Percentiles rank a stretch among this genome's conserved stretches.
These are phyloP conservation scores for Penicillium sp. DNA, from an alignment of 2,329 filamentous ascomycete genomes.

Conservation along the genomic window DNA sequence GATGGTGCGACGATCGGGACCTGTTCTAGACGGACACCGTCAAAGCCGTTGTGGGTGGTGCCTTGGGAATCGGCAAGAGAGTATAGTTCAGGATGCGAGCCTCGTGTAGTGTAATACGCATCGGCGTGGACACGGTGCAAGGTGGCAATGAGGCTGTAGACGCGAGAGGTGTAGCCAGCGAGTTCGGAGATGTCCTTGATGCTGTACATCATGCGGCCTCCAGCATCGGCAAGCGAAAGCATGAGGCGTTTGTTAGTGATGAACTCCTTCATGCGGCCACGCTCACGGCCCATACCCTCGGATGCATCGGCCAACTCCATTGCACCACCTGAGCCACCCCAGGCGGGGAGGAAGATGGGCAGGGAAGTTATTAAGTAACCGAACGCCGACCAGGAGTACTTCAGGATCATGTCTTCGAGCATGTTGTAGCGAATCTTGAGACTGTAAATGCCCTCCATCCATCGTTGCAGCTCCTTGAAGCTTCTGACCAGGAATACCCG, in stretches of 20 bases:
- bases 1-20: constrained; percentile 89
- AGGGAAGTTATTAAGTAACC: constrained; percentile 91
- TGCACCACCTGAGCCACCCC: constrained; percentile 79
- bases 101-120: constrained; percentile 72
- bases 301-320: constrained; percentile 59
- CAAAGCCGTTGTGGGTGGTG: constrained; percentile 90
- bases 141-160: constrained; percentile 93
- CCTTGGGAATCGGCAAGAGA: constrained; percentile 90
- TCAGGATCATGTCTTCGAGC: constrained; percentile 95
- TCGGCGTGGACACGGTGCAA: constrained; percentile 90
- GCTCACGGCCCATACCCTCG: constrained; percentile 57
- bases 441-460: constrained; percentile 98
- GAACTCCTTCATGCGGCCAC: constrained; percentile 93
- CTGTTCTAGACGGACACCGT: constrained; percentile 88
- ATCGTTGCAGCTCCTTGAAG: constrained; percentile 87
- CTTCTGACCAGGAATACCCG: constrained; percentile 88
- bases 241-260: constrained; percentile 99
- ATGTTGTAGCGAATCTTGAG: constrained; percentile 99
- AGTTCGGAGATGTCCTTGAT: constrained; percentile 97
- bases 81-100: constrained; percentile 73
- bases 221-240: constrained; percentile 93
- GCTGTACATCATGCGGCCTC: constrained; percentile 98
- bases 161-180: constrained; percentile 91
- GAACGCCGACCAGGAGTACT: constrained; percentile 98
- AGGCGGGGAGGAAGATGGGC: constrained; percentile 89